phyloP scores from a whole-genome alignment of 139 green algal species.

The Trebouxia sp. region DNA sequence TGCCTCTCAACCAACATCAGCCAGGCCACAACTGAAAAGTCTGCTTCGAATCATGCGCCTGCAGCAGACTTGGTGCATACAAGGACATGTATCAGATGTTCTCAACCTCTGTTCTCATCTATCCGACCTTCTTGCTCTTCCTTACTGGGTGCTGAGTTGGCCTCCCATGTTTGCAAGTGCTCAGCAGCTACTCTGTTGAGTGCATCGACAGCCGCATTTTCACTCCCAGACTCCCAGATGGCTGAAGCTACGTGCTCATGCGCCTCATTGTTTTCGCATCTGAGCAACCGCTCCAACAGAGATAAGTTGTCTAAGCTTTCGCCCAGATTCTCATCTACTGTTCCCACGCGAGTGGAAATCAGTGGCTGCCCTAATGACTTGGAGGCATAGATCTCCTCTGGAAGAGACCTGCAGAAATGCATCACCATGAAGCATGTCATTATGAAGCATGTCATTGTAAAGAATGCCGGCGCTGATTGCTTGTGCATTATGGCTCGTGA shows the following conservation, averaged over 20 bases:
- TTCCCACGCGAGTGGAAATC: conserved; percentile 61
- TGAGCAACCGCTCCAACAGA: conserved; percentile 74
- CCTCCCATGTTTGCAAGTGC: conserved; percentile 61
- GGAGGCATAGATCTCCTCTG: conserved; percentile 55
- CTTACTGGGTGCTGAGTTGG: neutral
- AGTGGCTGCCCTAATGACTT: conserved; percentile 58
- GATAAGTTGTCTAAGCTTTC: conserved; percentile 62
- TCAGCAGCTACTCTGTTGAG: conserved; percentile 50
- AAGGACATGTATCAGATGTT: too few relatives aligned
- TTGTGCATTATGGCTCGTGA: too few relatives aligned
- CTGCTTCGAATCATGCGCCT: too few relatives aligned
- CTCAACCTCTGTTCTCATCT: conserved; percentile 1
- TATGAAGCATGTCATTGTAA: too few relatives aligned
- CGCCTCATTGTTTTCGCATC: conserved; percentile 61
- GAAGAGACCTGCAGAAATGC: conserved; percentile 53
- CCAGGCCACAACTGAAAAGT: too few relatives aligned
- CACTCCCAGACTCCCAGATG: conserved; percentile 67
- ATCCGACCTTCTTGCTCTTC: neutral
- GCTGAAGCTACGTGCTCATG: conserved; percentile 63
- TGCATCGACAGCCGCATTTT: conserved; percentile 50
- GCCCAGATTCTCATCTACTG: conserved; percentile 48
- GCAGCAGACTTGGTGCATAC: neutral
- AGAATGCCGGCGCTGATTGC: too few relatives aligned
- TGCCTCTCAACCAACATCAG: too few relatives aligned
- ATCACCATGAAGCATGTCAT: neutral